Evolutionary conservation across 257 asterid genomes (phyloP).

Genomic region (Paraleonurus japonicus): DNA sequence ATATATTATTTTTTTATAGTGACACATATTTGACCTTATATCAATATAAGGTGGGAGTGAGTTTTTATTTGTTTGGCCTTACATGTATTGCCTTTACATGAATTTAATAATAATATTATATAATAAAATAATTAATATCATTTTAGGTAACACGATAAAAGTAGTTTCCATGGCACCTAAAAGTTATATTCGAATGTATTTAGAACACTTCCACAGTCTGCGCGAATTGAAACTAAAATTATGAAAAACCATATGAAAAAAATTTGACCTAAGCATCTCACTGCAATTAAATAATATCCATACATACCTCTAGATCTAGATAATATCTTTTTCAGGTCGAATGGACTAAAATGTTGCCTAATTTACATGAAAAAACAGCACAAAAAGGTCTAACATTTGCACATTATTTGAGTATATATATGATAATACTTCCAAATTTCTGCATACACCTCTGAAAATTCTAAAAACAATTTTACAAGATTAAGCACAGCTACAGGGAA

Average conservation of each 20-base stretch:
- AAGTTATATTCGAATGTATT: no score
- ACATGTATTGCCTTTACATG: no score
- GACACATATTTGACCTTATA: no score
- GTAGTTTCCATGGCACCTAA: no score
- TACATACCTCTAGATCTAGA: not conserved
- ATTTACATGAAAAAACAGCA: not conserved
- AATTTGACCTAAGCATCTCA: not conserved
- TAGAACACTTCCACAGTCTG: not conserved
- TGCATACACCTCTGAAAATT: conserved; percentile 21
- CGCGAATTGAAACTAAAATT: not conserved
- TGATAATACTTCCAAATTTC: not conserved
- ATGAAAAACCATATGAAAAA: no score
- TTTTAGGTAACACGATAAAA: no score
- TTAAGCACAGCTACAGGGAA: conserved; percentile 22
- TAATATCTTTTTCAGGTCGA: not conserved
- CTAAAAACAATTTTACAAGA: conserved; percentile 29
- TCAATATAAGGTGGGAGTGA: no score
- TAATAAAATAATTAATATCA: no score
- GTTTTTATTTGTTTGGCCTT: no score
- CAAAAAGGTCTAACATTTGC: conserved; percentile 10
- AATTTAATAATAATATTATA: no score
- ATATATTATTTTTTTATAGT: no score
- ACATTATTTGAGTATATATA: conserved; percentile 19
- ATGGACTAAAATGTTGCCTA: not conserved
- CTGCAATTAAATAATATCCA: not conserved